Conservation (phyloP, 2,329 filamentous ascomycete species). For the Atkinsonella texensis region DNA sequence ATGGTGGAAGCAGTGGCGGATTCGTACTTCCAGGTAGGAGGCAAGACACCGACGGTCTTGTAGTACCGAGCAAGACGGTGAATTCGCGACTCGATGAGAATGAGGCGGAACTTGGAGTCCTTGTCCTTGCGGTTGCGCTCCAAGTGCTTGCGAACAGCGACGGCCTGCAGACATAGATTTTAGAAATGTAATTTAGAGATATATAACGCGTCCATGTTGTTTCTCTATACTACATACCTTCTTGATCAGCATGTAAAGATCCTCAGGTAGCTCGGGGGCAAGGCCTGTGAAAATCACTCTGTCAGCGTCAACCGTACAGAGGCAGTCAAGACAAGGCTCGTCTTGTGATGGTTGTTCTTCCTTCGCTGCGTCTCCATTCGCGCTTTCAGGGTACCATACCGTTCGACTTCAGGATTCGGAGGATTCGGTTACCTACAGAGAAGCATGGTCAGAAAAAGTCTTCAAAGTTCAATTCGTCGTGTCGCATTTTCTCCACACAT, state of each 20-base stretch:
- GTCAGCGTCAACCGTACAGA: slow-evolving; percentile 90
- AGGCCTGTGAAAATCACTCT: slow-evolving; percentile 90
- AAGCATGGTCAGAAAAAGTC: slow-evolving; percentile 23
- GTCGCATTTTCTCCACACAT: slow-evolving; percentile 28
- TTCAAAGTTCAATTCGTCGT: background rate
- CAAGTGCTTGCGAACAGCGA: slow-evolving; percentile 99
- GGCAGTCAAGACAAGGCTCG: slow-evolving; percentile 40
- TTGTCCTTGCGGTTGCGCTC: slow-evolving; percentile 99
- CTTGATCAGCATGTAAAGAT: slow-evolving; percentile 99
- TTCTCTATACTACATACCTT: slow-evolving; percentile 51
- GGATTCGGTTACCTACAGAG: slow-evolving; percentile 94
- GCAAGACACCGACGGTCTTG: slow-evolving; percentile 79
- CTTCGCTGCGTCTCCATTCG: slow-evolving; percentile 14
- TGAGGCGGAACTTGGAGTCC: slow-evolving; percentile 99
- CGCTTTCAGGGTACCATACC: slow-evolving; percentile 54
- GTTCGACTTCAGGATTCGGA: slow-evolving; percentile 94
- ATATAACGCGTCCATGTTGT: too few relatives aligned
- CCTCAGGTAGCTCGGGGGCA: slow-evolving; percentile 96
- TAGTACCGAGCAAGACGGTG: slow-evolving; percentile 99
- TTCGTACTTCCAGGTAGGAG: slow-evolving; percentile 99
- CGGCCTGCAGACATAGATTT: slow-evolving; percentile 49
- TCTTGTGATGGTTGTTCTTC: slow-evolving; percentile 14
- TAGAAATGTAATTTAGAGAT: background rate
- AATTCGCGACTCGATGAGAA: slow-evolving; percentile 99
- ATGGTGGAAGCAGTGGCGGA: slow-evolving; percentile 89